These are phyloP conservation scores for Lasiosphaeria ovina DNA, from an alignment of 495 filamentous ascomycete species.

Conservation along the genomic window DNA sequence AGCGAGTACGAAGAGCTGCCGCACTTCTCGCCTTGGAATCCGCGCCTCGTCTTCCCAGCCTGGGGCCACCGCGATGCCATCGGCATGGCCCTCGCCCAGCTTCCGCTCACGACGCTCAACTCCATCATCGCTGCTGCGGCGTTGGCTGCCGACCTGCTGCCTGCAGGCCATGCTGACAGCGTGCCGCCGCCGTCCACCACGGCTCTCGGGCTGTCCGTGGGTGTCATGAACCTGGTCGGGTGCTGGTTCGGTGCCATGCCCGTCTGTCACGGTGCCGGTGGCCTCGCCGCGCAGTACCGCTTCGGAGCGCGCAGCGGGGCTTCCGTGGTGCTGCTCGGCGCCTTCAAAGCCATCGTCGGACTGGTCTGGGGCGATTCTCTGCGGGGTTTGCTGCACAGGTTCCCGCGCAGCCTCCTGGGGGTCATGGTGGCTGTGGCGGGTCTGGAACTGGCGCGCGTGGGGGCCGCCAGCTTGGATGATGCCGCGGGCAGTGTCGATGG, in stretches of 20 bases:
- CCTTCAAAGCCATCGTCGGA: slow-evolving; percentile 73
- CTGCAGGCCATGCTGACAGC: slow-evolving; percentile 33
- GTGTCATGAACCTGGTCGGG: slow-evolving; percentile 75
- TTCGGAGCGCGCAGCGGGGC: slow-evolving; percentile 89
- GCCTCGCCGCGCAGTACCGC: slow-evolving; percentile 81
- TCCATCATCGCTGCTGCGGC: slow-evolving; percentile 82
- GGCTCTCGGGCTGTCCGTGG: slow-evolving; percentile 74
- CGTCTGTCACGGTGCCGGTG: slow-evolving; percentile 89
- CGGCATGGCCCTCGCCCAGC: slow-evolving; percentile 70
- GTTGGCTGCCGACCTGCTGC: slow-evolving; percentile 71
- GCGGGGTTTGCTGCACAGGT: slow-evolving; percentile 62
- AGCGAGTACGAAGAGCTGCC: background rate
- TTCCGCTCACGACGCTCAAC: slow-evolving; percentile 88
- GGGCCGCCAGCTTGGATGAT: slow-evolving; percentile 69
- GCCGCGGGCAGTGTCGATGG: slow-evolving; percentile 42
- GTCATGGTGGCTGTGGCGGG: slow-evolving; percentile 89
- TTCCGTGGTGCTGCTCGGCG: slow-evolving; percentile 74
- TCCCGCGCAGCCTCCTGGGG: slow-evolving; percentile 72
- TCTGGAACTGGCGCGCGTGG: slow-evolving; percentile 78
- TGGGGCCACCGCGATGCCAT: slow-evolving; percentile 51
- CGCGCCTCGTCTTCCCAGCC: slow-evolving; percentile 44
- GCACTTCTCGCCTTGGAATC: background rate
- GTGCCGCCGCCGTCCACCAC: slow-evolving; percentile 48
- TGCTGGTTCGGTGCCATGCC: slow-evolving; percentile 96
- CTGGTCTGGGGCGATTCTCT: slow-evolving; percentile 64